A percentile compares a stretch with the other conserved stretches of the same genome.
These are phyloP conservation scores for Komagataella pastoris DNA, from an alignment of 805 yeast genomes.

Conservation along the genomic window DNA sequence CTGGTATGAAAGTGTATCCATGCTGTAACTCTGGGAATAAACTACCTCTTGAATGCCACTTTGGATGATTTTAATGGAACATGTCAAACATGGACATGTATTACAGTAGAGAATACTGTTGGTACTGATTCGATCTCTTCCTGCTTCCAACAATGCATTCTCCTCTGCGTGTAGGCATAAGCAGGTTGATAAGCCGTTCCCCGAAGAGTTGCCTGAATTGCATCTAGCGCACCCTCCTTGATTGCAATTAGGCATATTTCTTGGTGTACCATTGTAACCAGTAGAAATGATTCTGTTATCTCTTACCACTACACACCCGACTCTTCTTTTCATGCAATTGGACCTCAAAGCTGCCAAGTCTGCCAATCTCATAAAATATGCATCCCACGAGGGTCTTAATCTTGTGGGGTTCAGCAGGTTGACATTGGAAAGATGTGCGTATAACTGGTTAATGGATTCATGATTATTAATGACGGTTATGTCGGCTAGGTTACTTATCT, in stretches of 20 bases:
- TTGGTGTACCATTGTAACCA: slow-evolving; percentile 96
- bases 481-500: slow-evolving; percentile 33
- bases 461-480: slow-evolving; percentile 44
- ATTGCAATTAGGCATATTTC: slow-evolving; percentile 77
- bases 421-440: slow-evolving; percentile 22
- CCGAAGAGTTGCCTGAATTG: slow-evolving; percentile 52
- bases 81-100: slow-evolving; percentile 94
- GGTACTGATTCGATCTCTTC: slow-evolving; percentile 68
- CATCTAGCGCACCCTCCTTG: slow-evolving; percentile 94
- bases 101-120: slow-evolving; percentile 74
- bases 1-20: slow-evolving; percentile 68
- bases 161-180: slow-evolving; percentile 96
- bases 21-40: slow-evolving; percentile 81
- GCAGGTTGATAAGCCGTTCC: slow-evolving; percentile 68
- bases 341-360: slow-evolving; percentile 86
- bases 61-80: slow-evolving; percentile 91
- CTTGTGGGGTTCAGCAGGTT: slow-evolving; percentile 38
- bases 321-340: slow-evolving; percentile 95
- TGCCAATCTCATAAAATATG: slow-evolving; percentile 89
- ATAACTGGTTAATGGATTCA: slow-evolving; percentile 20
- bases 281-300: slow-evolving; percentile 85
- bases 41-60: slow-evolving; percentile 86
- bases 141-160: slow-evolving; percentile 88
- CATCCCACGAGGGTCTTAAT: slow-evolving; percentile 89
- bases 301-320: slow-evolving; percentile 89